phyloP scores from a whole-genome alignment of 257 asterid genomes.

The Haberlea rhodopensis region DNA sequence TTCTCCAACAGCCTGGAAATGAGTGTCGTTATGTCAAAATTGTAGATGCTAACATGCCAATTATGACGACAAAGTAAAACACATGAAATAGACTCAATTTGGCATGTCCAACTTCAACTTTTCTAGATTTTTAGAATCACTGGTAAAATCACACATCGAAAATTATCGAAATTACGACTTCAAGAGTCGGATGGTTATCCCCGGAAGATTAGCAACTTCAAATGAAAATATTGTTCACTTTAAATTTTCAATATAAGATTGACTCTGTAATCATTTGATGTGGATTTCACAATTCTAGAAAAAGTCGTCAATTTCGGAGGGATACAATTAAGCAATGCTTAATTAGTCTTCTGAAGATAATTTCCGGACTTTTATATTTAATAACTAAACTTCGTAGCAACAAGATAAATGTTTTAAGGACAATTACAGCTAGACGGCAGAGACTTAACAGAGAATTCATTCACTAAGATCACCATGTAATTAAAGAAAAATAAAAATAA shows the following conservation, averaged over 20 bases:
- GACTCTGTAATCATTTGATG: neutral
- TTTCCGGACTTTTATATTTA: neutral
- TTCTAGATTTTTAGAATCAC: neutral
- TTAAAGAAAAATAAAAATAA: neutral
- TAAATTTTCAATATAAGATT: neutral
- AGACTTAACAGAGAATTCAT: neutral
- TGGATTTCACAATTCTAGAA: too few relatives aligned
- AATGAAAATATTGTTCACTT: too few relatives aligned
- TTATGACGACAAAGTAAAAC: constrained; percentile 12
- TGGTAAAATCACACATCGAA: neutral
- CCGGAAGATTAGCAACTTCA: neutral
- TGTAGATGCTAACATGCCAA: neutral
- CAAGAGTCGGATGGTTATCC: neutral
- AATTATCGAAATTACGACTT: neutral
- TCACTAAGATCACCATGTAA: neutral
- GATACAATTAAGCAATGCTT: neutral
- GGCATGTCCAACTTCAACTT: neutral
- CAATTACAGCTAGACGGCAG: neutral
- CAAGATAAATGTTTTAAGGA: neutral
- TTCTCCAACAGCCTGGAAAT: constrained; percentile 63
- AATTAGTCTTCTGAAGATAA: neutral
- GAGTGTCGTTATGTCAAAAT: neutral
- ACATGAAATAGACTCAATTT: constrained; percentile 16
- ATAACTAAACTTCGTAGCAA: neutral
- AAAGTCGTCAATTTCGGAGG: neutral